Conservation (phyloP, 108 stramenopile genomes). For the Tribonema minus region DNA sequence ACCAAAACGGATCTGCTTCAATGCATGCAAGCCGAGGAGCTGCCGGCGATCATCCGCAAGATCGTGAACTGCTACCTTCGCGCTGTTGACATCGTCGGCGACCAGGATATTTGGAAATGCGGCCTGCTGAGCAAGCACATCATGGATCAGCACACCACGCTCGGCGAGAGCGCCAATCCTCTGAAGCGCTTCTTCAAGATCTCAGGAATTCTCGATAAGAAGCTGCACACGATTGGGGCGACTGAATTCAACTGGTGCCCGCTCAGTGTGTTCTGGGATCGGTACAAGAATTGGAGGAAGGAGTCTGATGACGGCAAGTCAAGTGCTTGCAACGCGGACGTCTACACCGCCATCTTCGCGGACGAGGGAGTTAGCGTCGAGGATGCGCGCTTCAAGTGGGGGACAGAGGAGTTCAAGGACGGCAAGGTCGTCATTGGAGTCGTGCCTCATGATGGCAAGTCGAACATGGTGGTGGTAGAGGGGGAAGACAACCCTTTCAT, state of each 20-base stretch:
- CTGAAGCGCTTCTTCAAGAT: neutral
- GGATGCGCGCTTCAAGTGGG: neutral
- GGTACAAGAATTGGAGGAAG: neutral
- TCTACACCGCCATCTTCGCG: neutral
- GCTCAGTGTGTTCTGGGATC: neutral
- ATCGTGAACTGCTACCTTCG: neutral
- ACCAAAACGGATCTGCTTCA: neutral
- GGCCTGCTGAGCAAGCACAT: neutral
- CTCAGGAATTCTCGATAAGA: neutral
- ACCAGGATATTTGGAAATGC: neutral
- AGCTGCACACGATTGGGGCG: neutral
- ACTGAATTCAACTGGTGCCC: neutral
- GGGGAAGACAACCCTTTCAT: neutral
- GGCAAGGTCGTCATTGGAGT: neutral
- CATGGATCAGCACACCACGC: neutral
- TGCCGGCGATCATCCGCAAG: conserved; percentile 5
- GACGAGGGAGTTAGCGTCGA: neutral
- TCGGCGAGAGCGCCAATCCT: neutral
- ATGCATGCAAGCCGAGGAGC: neutral
- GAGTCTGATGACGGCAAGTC: neutral
- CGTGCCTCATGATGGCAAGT: neutral
- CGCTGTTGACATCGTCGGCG: neutral
- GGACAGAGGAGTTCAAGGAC: neutral
- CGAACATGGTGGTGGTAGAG: neutral
- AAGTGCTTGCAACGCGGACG: neutral